Base-by-base conservation (phyloP, 495 filamentous ascomycete species). In the Talaromyces wortmannii region DNA sequence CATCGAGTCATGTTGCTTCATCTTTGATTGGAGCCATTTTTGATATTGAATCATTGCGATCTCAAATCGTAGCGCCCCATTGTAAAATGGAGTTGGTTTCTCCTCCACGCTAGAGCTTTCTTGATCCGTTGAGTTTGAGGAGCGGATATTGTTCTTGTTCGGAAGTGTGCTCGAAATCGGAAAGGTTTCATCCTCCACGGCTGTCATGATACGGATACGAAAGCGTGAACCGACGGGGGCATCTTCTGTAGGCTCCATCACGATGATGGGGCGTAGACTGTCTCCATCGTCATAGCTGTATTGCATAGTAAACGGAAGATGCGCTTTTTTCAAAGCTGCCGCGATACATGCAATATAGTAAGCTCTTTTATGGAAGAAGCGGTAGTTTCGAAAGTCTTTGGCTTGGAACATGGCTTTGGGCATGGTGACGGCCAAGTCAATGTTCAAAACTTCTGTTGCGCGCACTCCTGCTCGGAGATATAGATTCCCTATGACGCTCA, bases 311-410 rank as follows among this genome's bases (percentile, higher is more conserved):
- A 87, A 75, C 1, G 69, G 70, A 6, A 78, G 60, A 30, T 82
- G 66, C 0, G 76, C 67, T 29, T 81, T 76, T 53, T 81, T 82
- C 17, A 98, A 73, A 5, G 78, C 80, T 31, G 82, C 81, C 2
- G 89, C 84, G 55, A 97, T 67, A 58, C 84, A 88, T 36, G 92
- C 89, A 30, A 98, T 69, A 59, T 95, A 97, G 63, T 91, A 97
- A 5, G 94, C 90, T 53, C 92, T 74, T 66, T 97, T 96, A 70
- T 97, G 86, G 63, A 97, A 97, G 68, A 92, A 98, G 57, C 94
- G 81, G 70, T 92, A 80, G 62, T 97, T 90, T 46, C 92, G 76
- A 66, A 91, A 97, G 70, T 98, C 94, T 67, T 98, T 97, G 50
- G 92, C 88, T 63, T 96, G 89, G 57, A 97, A 90, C 2, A 96